Percentiles rank a stretch among this genome's conserved stretches.
Conservation (phyloP, 257 asterid species). For the Rehmannia glutinosa region DNA sequence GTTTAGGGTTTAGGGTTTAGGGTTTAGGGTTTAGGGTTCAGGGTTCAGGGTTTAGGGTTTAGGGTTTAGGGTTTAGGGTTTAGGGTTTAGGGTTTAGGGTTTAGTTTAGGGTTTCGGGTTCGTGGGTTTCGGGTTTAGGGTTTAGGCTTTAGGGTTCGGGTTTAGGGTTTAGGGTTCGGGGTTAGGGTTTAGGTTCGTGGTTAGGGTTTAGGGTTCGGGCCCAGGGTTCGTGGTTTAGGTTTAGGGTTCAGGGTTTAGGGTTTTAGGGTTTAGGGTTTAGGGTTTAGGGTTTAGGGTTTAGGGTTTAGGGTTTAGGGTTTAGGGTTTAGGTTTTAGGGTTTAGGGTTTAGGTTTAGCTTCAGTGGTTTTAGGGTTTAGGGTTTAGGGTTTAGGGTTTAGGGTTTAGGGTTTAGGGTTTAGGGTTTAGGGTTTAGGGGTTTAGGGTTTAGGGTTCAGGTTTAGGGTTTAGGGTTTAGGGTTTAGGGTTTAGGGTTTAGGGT, state of each 20-base stretch:
- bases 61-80: slow-evolving; percentile 11
- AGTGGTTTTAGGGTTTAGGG: slow-evolving; percentile 21
- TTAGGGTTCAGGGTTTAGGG: slow-evolving; percentile 1
- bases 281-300: slow-evolving; percentile 5
- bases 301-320: slow-evolving; percentile 5
- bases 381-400: slow-evolving; percentile 13
- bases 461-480: slow-evolving; percentile 14
- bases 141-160: slow-evolving; percentile 2
- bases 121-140: slow-evolving; percentile 2
- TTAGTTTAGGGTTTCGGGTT: slow-evolving; percentile 10
- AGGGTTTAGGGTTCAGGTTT: slow-evolving; percentile 15
- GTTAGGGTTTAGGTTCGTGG: background rate
- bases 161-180: background rate
- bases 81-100: background rate
- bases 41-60: slow-evolving; percentile 13
- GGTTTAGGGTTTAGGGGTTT: slow-evolving; percentile 18
- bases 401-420: slow-evolving; percentile 11
- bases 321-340: background rate
- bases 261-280: background rate
- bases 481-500: background rate
- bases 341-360: slow-evolving; percentile 9
- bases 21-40: slow-evolving; percentile 13
- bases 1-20: slow-evolving; percentile 9
- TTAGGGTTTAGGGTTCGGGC: slow-evolving; percentile 8
- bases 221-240: slow-evolving; percentile 4